Base-by-base conservation (phyloP, 306 rosid genomes). In the Casuarina glauca region DNA sequence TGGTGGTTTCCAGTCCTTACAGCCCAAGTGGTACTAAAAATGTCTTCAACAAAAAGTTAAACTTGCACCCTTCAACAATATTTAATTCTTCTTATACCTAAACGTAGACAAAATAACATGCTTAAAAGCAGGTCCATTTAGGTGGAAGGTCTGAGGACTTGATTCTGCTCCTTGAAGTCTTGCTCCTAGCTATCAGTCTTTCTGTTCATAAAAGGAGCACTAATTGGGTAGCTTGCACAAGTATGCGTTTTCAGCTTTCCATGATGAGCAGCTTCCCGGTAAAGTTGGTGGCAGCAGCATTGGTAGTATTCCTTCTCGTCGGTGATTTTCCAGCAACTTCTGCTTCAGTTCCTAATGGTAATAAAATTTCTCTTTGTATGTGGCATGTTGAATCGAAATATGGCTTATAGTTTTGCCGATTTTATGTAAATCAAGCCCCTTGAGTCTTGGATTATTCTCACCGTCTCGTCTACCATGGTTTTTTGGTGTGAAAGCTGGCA, bases 281-380 rank as follows among this genome's bases (percentile, higher is more conserved):
- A 2, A 77, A 70, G 79, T 80, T 80, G 55, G 67, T 82, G 42
- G 68, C 69, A 32, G 75, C 78, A 36, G 55, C 79, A 46, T 4
- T 80, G 8, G 70, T 46, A 53, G 53, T 73, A 16, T 53, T 69
- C 42, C 51, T 80, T 77, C 70, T 80, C 48, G 16, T 50, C 19
- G 53, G 45, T 67, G 55, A 73, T 72, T n/a, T 16, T 50, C 51
- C 66, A 3, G 49, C 70, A 41, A 73, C 63, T 57, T 79, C 72
- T 75, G 46, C 82, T 4, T 26, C 11, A 63, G 20, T 61, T 51
- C 38, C 57, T 19, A 54, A 42, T 5, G 86, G 86, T 69, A 82
- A 64, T 73, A 64, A 73, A 43, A 15, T 49, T 49, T 15, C 2
- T 49, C 15, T 49, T 9, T 15, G 53, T 49, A 10, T 49, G 13